Base-by-base conservation (phyloP, 2,329 filamentous ascomycete species). In the Epichloe scottii region DNA sequence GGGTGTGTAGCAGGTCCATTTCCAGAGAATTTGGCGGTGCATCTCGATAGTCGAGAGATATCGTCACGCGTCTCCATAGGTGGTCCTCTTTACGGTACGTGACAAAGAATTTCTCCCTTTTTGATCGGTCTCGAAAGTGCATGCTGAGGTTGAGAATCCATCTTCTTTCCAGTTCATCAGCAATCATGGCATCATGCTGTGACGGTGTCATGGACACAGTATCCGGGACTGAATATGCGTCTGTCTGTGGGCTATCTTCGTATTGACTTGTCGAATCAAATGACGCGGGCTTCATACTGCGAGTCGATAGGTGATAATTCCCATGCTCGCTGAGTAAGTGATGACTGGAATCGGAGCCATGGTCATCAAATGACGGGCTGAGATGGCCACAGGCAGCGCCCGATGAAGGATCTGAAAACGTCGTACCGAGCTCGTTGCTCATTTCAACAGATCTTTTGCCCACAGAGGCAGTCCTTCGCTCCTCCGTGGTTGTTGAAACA, bases 71-170 rank as follows among this genome's bases (percentile, higher is more conserved):
- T 51, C 89, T 81, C 87, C 90, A 95, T 54, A 81, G 73, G 55
- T 80, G 85, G 4, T 87, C 82, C 46, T 79, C 78, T 65, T 95
- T 85, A 46, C 89, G 87, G 65, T 87, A 98, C 0, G 93, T 97
- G 56, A 98, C 84, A 66, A 97, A 98, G 72, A 97, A 97, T 66
- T 98, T 98, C 67, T 98, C 93, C 42, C 91, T 80, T 59, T 87
- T 87, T 12, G 90, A 94, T 60, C 85, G 84, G 69, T 98, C 93
- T 53, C 90, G 82, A 66, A 96, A 98, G 66, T 95, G 89, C 93
- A 98, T 96, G 68, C 89, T 96, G 54, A 97, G 77, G 63, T 98
- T 98, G 58, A 98, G 74, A 54, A 98, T 97, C 93, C 93, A 98
- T 61, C 79, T 84, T 54, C 76, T 79, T 62, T 96, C 89, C 51